These are phyloP conservation scores for Leccinum fallax DNA, from an alignment of 1,284 basidiomycete species.

Conservation along the genomic window DNA sequence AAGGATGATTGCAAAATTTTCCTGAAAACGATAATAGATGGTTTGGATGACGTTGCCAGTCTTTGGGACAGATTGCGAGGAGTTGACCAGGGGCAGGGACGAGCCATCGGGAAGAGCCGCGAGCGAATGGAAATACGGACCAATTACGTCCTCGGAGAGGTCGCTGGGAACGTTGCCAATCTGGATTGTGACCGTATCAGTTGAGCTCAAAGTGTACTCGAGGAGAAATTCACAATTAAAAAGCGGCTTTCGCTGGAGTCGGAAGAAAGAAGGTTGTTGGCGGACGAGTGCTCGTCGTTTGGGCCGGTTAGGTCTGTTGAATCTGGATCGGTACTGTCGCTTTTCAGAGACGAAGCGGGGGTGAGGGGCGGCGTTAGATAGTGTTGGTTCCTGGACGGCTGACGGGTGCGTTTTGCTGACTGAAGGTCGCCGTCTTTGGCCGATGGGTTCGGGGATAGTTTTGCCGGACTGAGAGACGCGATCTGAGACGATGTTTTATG, in stretches of 20 bases:
- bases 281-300: slow-evolving; percentile 11
- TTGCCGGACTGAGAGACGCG: slow-evolving; percentile 17
- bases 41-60: slow-evolving; percentile 44
- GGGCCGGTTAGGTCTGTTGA: slow-evolving; percentile 24
- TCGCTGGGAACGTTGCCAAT: slow-evolving; percentile 38
- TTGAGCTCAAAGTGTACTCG: not conserved
- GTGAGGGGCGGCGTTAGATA: slow-evolving; percentile 60
- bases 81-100: slow-evolving; percentile 8
- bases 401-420: slow-evolving; percentile 24
- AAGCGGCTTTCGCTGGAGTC: slow-evolving; percentile 42
- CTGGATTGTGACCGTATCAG: slow-evolving; percentile 27
- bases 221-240: slow-evolving; percentile 40
- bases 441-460: slow-evolving; percentile 10
- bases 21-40: slow-evolving; percentile 52
- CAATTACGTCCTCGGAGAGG: slow-evolving; percentile 39
- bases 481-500: slow-evolving; percentile 23
- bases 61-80: slow-evolving; percentile 11
- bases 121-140: slow-evolving; percentile 32
- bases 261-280: slow-evolving; percentile 10
- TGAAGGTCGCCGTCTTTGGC: slow-evolving; percentile 26
- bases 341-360: slow-evolving; percentile 50
- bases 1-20: slow-evolving; percentile 54
- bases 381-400: slow-evolving; percentile 36
- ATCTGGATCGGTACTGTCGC: slow-evolving; percentile 41
- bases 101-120: slow-evolving; percentile 21